Conservation (phyloP, 495 filamentous ascomycete species). For the Penicillium steckii region DNA sequence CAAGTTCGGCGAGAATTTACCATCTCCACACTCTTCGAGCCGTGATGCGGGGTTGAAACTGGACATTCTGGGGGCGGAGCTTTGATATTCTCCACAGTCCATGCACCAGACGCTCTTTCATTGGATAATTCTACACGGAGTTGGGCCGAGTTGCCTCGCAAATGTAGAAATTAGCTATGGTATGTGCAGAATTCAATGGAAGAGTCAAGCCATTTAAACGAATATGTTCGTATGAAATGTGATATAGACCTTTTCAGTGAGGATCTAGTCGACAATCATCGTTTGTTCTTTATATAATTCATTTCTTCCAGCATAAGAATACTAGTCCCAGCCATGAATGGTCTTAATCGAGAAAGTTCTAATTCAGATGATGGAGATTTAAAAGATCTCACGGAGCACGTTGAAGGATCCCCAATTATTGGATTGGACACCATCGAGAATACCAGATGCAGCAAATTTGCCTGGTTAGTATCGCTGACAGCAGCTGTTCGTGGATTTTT, state of each 20-base stretch:
- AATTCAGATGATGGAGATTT: background rate
- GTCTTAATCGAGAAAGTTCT: background rate
- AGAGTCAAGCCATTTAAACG: background rate
- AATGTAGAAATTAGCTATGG: background rate
- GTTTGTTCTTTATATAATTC: background rate
- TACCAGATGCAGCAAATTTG: conserved; percentile 1
- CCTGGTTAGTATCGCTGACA: conserved; percentile 17
- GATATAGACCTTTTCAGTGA: too few relatives aligned
- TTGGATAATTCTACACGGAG: background rate
- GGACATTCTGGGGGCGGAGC: conserved; percentile 3
- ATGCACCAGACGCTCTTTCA: background rate
- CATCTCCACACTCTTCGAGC: conserved; percentile 12
- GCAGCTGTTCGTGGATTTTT: conserved; percentile 38
- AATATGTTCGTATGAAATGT: too few relatives aligned
- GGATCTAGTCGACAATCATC: too few relatives aligned
- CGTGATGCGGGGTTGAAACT: conserved; percentile 14
- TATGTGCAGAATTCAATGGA: background rate
- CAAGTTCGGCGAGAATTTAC: conserved; percentile 14
- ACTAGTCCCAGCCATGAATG: background rate
- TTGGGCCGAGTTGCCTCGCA: background rate
- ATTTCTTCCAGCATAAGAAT: background rate
- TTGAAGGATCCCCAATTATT: background rate
- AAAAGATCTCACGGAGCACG: conserved; percentile 4
- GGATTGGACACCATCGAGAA: conserved; percentile 6
- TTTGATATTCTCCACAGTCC: background rate